Evolutionary conservation across 768 basidiomycete genomes (phyloP).

Genomic region (Tricholoma sp.): DNA sequence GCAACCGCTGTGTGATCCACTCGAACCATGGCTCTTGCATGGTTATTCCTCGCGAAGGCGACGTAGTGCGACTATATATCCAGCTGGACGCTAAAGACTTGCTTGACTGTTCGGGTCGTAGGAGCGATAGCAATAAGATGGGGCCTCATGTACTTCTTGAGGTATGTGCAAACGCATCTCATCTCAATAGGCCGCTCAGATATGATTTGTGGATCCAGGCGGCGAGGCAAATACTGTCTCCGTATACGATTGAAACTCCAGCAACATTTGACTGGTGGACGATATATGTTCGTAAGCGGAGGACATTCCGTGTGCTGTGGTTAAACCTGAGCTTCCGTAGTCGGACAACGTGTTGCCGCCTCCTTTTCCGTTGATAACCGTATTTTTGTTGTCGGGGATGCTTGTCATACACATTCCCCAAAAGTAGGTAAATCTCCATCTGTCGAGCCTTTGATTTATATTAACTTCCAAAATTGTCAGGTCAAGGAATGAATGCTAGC

Average conservation of each 20-base stretch:
- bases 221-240: slow-evolving; percentile 49
- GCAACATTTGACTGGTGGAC: slow-evolving; percentile 68
- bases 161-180: slow-evolving; percentile 25
- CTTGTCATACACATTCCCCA: slow-evolving; percentile 65
- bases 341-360: slow-evolving; percentile 72
- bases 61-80: slow-evolving; percentile 65
- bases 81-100: slow-evolving; percentile 51
- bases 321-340: slow-evolving; percentile 25
- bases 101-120: slow-evolving; percentile 39
- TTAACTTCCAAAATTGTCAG: slow-evolving; percentile 21
- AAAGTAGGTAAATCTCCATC: slow-evolving; percentile 44
- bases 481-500: slow-evolving; percentile 75
- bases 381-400: slow-evolving; percentile 75
- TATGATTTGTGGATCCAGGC: slow-evolving; percentile 31
- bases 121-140: slow-evolving; percentile 49
- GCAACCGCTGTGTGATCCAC: slow-evolving; percentile 61
- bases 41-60: slow-evolving; percentile 68
- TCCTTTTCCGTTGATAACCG: slow-evolving; percentile 55
- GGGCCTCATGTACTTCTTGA: slow-evolving; percentile 48
- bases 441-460: background rate
- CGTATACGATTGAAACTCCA: slow-evolving; percentile 46
- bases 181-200: background rate
- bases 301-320: slow-evolving; percentile 30
- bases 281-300: slow-evolving; percentile 43
- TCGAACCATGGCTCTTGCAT: slow-evolving; percentile 65